Conservation (phyloP, 306 rosid species). For the Lablab purpureus region DNA sequence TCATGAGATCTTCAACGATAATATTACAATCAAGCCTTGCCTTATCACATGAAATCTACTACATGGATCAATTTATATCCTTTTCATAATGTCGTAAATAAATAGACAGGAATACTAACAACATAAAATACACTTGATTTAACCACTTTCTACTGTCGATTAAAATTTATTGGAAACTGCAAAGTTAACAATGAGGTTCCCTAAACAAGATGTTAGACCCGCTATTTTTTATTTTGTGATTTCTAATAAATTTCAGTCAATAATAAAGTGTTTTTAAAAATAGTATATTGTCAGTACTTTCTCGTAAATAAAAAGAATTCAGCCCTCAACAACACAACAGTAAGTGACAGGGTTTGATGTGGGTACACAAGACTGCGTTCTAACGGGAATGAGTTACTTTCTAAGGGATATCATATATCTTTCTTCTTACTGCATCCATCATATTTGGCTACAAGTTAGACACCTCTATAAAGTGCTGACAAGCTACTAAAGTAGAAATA, state of each 20-base stretch:
- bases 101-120: not conserved
- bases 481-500: slow-evolving; percentile 9
- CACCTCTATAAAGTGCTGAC: not conserved
- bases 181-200: not conserved
- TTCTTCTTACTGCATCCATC: not conserved
- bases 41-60: not conserved
- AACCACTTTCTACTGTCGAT: not conserved
- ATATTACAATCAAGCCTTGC: not conserved
- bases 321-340: not conserved
- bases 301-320: not conserved
- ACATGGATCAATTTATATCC: slow-evolving; percentile 18
- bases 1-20: no score
- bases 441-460: slow-evolving; percentile 24
- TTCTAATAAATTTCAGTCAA: not conserved
- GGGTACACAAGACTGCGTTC: slow-evolving; percentile 2
- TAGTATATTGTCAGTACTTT: not conserved
- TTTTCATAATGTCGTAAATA: not conserved
- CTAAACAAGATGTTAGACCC: not conserved
- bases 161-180: not conserved
- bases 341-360: slow-evolving; percentile 19
- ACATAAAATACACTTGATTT: not conserved
- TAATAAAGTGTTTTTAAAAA: not conserved
- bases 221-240: not conserved
- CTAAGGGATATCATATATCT: not conserved
- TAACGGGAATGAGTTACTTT: slow-evolving; percentile 1